A percentile compares a stretch with the other conserved stretches of the same genome.
Evolutionary conservation across 495 filamentous ascomycete genomes (phyloP).

Genomic region (Jackrogersella minutella): DNA sequence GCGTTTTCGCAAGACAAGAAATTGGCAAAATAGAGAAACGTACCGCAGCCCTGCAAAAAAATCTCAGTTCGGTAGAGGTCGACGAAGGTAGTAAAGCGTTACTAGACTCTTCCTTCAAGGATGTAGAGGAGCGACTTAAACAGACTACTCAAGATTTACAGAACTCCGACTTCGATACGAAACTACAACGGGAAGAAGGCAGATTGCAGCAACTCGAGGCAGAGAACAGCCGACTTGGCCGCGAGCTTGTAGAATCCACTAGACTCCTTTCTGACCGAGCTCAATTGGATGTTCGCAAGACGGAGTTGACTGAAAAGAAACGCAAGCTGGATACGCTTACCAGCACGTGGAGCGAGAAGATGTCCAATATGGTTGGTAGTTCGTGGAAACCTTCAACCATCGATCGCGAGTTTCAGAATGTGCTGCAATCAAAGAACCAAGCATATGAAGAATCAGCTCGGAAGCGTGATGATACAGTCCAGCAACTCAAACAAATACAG

Average conservation of each 20-base stretch:
- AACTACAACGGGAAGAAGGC: slow-evolving; percentile 67
- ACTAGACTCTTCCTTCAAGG: slow-evolving; percentile 74
- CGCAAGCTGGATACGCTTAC: slow-evolving; percentile 78
- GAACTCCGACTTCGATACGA: slow-evolving; percentile 70
- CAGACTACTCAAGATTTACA: slow-evolving; percentile 68
- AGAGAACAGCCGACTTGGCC: slow-evolving; percentile 69
- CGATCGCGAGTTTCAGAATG: slow-evolving; percentile 74
- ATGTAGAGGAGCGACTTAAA: slow-evolving; percentile 68
- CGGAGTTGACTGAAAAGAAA: slow-evolving; percentile 74
- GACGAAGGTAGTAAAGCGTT: slow-evolving; percentile 84
- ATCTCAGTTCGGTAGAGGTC: slow-evolving; percentile 72
- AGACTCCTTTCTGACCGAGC: slow-evolving; percentile 80
- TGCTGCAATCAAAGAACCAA: slow-evolving; percentile 63
- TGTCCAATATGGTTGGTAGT: slow-evolving; percentile 66
- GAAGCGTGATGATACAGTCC: slow-evolving; percentile 70
- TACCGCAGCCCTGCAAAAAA: slow-evolving; percentile 65
- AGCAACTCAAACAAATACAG: slow-evolving; percentile 80
- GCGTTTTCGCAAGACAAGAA: slow-evolving; percentile 70
- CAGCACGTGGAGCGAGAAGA: slow-evolving; percentile 72
- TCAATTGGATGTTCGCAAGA: slow-evolving; percentile 77
- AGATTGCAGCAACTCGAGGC: slow-evolving; percentile 73
- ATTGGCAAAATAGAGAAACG: slow-evolving; percentile 75
- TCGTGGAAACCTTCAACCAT: slow-evolving; percentile 75
- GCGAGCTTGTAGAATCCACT: slow-evolving; percentile 81
- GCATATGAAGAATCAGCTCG: slow-evolving; percentile 67